Evolutionary conservation across 306 rosid species (phyloP), one percentile per base, ranked within the genome.

Genomic region (Styphnolobium japonicum): DNA sequence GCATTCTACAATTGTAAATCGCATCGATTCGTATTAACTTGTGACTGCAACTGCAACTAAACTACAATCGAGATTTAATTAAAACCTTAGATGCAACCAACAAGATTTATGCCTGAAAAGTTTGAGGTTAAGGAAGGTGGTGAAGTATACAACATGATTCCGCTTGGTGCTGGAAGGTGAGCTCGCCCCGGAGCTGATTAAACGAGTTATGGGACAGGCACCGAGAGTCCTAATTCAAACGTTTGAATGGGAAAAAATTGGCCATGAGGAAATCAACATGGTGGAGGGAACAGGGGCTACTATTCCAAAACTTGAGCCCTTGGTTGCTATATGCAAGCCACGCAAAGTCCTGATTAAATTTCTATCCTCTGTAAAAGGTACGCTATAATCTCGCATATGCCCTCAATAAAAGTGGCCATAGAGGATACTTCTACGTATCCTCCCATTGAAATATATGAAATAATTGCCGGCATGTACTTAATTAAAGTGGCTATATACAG

Each of bases 211-310:
- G 43, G 82, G 73, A 4, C 34, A 62, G 14, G 52, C 78, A 2
- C 15, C 80, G n/a, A n/a, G 27, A 82, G 82, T 2, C 18, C 34
- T 84, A 75, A 75, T 84, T 52, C 84, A 84, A 33, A 68, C 70
- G 22, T 80, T 84, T 27, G 80, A 80, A 29, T 84, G 85, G 87
- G 18, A 69, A 21, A 80, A 55, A 21, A 10, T 76, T 25, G 80
- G 70, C 0, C 65, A 48, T 8, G 11, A 76, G 6, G 66, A 61
- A 11, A 11, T 84, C 8, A 61, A 76, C 62, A 22, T 84, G 80
- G 7, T 23, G 5, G 85, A 80, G 40, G 87, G 61, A 4, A 16
- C 15, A 7, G 72, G 79, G 10, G 48, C 67, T 3, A n/a, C 68
- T 60, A 57, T 67, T 48, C 71, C 85, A 1, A 81, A 57, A 40